A percentile compares a stretch with the other conserved stretches of the same genome.
Conservation (phyloP, 2,329 filamentous ascomycete species). For the Ampelomyces quisqualis region DNA sequence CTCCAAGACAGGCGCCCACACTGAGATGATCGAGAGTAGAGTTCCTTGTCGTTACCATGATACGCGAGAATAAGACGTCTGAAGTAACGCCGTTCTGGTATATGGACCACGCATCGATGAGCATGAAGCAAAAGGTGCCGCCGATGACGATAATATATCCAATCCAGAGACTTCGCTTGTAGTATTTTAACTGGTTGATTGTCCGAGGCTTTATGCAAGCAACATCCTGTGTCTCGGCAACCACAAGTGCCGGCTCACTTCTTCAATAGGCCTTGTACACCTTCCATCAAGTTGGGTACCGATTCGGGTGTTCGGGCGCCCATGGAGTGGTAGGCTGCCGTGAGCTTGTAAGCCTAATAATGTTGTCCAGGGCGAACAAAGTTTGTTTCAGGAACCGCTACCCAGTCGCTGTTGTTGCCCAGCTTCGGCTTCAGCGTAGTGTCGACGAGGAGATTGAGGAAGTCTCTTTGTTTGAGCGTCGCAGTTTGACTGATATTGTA, state of each 20-base stretch:
- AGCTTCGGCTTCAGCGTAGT: conserved; percentile 24
- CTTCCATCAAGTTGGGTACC: conserved; percentile 26
- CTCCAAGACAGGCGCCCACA: conserved; percentile 45
- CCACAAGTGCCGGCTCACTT: conserved; percentile 40
- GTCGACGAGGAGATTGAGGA: conserved; percentile 32
- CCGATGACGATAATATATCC: conserved; percentile 40
- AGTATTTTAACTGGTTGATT: conserved; percentile 36
- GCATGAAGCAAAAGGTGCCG: conserved; percentile 29
- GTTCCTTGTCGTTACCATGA: conserved; percentile 43
- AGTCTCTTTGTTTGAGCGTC: conserved; percentile 28
- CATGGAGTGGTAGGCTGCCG: conserved; percentile 37
- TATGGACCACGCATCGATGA: conserved; percentile 38
- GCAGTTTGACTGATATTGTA: conserved; percentile 32
- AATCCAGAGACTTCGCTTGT: conserved; percentile 37
- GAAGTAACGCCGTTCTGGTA: conserved; percentile 40
- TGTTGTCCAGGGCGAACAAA: conserved; percentile 30
- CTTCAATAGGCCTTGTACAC: conserved; percentile 39
- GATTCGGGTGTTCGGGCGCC: conserved; percentile 33
- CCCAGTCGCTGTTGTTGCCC: conserved; percentile 14
- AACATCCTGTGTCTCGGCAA: conserved; percentile 23
- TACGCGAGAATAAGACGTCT: conserved; percentile 41
- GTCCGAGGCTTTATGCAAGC: conserved; percentile 31
- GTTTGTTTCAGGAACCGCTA: conserved; percentile 20
- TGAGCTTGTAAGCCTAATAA: conserved; percentile 31
- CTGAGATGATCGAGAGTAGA: conserved; percentile 42